Percentiles rank a stretch among this genome's conserved stretches.
phyloP scores from a whole-genome alignment of 2,329 filamentous ascomycete genomes.

The Peltaster fructicola region DNA sequence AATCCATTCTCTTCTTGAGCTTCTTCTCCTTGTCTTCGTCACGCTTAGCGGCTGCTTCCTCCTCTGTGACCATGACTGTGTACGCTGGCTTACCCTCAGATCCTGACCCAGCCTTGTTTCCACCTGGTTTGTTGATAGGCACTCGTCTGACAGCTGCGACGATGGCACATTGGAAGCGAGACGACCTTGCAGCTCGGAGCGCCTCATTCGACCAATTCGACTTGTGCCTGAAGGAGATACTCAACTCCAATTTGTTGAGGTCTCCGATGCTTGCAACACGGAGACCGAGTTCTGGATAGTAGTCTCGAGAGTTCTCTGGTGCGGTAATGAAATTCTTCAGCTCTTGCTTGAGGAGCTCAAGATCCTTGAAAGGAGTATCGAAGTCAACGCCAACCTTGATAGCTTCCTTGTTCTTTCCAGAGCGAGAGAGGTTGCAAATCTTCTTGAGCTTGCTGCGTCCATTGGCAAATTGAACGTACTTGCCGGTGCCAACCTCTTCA shows the following conservation, averaged over 20 bases:
- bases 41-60: no score
- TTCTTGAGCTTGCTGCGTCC: conserved; percentile 20
- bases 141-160: conserved; percentile 67
- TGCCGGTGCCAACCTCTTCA: conserved; percentile 14
- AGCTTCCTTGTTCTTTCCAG: conserved; percentile 20
- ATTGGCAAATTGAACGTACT: conserved; percentile 18
- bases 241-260: conserved; percentile 16
- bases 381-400: conserved; percentile 13
- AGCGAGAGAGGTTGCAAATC: conserved; percentile 21
- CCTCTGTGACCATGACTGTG: no score
- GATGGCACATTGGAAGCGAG: conserved; percentile 89
- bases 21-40: no score
- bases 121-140: conserved; percentile 63
- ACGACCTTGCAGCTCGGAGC: conserved; percentile 62
- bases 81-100: no score
- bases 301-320: conserved; percentile 20
- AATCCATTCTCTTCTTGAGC: no score
- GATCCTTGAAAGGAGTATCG: conserved; percentile 16
- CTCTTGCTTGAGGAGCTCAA: conserved; percentile 14
- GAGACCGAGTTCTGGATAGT: conserved; percentile 17
- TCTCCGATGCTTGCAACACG: conserved; percentile 17
- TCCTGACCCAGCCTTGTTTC: no score
- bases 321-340: conserved; percentile 16
- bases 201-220: conserved; percentile 45
- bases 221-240: conserved; percentile 19